A percentile compares a stretch with the other conserved stretches of the same genome.
These are phyloP conservation scores for Sporothrix phasma DNA, from an alignment of 2,329 filamentous ascomycete species.

Conservation along the genomic window DNA sequence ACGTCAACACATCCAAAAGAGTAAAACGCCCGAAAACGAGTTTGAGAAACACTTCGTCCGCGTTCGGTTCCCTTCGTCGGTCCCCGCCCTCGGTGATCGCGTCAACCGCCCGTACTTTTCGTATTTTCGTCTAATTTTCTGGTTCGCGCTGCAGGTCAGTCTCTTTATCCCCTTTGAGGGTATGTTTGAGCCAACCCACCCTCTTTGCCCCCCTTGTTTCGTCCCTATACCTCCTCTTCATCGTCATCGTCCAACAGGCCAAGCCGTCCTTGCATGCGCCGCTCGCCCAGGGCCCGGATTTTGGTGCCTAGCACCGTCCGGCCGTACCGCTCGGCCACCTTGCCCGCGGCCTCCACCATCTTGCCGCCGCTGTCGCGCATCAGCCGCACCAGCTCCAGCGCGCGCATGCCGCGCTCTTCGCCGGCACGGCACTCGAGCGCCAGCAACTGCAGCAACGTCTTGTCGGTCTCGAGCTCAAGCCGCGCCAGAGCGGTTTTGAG, in stretches of 20 bases:
- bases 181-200: neutral
- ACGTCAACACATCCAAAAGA: neutral
- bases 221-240: conserved; percentile 23
- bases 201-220: conserved; percentile 28
- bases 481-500: conserved; percentile 59
- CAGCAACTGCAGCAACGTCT: conserved; percentile 78
- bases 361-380: conserved; percentile 76
- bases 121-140: neutral
- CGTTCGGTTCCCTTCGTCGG: neutral
- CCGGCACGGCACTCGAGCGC: conserved; percentile 84
- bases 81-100: neutral
- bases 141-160: neutral
- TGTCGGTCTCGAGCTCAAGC: conserved; percentile 79
- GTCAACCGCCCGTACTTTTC: neutral
- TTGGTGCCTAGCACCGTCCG: conserved; percentile 74
- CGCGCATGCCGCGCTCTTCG: conserved; percentile 90
- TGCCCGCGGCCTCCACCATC: conserved; percentile 85
- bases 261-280: conserved; percentile 34
- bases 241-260: conserved; percentile 4
- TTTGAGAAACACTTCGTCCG: neutral
- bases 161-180: neutral
- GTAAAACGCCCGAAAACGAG: neutral
- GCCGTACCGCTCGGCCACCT: conserved; percentile 80
- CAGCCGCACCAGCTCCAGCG: conserved; percentile 77
- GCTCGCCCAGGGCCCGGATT: conserved; percentile 77